Percentiles rank a stretch among this genome's conserved stretches.
Evolutionary conservation across 306 rosid genomes (phyloP).

Genomic region (Phaseolus lunatus): DNA sequence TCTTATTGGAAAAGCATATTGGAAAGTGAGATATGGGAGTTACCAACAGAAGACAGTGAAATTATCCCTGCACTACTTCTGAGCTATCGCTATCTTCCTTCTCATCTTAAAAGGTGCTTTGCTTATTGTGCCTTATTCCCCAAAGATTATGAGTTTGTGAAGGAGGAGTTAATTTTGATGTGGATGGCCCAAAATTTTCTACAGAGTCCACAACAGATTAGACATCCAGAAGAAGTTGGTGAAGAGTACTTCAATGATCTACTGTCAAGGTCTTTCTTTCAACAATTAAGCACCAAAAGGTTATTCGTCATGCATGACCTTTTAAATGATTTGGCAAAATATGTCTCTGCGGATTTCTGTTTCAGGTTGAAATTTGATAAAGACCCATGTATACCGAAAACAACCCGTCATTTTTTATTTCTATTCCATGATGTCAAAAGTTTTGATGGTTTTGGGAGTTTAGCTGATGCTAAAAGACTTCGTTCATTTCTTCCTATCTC

Average conservation of each 20-base stretch:
- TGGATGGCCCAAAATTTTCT: slow-evolving; percentile 23
- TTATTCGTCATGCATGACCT: background rate
- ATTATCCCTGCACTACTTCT: background rate
- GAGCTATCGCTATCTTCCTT: slow-evolving; percentile 23
- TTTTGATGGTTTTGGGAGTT: background rate
- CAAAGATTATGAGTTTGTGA: background rate
- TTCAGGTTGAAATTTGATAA: background rate
- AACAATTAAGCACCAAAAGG: accelerated
- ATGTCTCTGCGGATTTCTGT: background rate
- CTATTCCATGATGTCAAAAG: accelerated
- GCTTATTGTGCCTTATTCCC: slow-evolving; percentile 10
- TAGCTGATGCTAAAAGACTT: background rate
- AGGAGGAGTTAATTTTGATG: background rate
- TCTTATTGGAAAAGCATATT: background rate
- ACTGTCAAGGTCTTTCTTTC: background rate
- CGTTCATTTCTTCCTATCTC: background rate
- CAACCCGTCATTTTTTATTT: background rate
- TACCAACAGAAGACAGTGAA: background rate
- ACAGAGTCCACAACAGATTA: background rate
- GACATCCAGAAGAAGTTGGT: background rate
- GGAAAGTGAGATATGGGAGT: background rate
- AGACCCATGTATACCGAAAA: background rate
- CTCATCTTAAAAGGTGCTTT: slow-evolving; percentile 28
- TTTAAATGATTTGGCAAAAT: background rate
- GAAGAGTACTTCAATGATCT: background rate